Percentiles rank a stretch among this genome's conserved stretches.
These are phyloP conservation scores for Trichoderma cornu-damae DNA, from an alignment of 2,329 filamentous ascomycete genomes.

Conservation along the genomic window DNA sequence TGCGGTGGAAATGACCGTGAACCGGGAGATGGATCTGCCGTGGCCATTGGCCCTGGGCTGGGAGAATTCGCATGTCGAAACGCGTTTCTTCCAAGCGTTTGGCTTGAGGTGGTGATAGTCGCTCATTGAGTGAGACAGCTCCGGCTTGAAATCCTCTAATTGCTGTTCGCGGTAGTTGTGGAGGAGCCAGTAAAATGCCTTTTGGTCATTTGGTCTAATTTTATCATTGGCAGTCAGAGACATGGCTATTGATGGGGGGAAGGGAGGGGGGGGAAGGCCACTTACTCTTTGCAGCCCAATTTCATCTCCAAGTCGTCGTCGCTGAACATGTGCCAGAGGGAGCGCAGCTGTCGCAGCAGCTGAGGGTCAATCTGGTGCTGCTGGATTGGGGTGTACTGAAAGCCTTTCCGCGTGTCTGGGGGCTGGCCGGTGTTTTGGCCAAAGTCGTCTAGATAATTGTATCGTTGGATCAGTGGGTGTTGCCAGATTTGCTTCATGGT, in stretches of 20 bases:
- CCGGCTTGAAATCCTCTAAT: slow-evolving; percentile 78
- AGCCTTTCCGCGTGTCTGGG: slow-evolving; percentile 56
- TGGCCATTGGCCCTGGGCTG: slow-evolving; percentile 43
- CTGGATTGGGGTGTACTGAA: slow-evolving; percentile 52
- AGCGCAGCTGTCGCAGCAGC: slow-evolving; percentile 77
- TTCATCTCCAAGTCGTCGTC: slow-evolving; percentile 66
- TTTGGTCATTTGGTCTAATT: slow-evolving; percentile 77
- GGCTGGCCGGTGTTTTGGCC: slow-evolving; percentile 51
- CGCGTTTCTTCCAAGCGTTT: slow-evolving; percentile 52
- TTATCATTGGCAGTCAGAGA: slow-evolving; percentile 20
- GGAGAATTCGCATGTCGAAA: slow-evolving; percentile 58
- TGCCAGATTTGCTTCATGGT: slow-evolving; percentile 76
- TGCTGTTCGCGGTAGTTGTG: slow-evolving; percentile 77
- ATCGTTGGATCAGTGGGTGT: slow-evolving; percentile 81
- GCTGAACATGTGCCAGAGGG: slow-evolving; percentile 82
- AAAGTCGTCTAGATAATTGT: slow-evolving; percentile 67
- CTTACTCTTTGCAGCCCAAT: slow-evolving; percentile 61
- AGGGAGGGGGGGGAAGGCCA: slow-evolving; percentile 19
- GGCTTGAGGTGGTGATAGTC: slow-evolving; percentile 80
- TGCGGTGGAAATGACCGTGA: slow-evolving; percentile 61
- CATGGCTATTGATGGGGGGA: neutral
- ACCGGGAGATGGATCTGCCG: slow-evolving; percentile 53
- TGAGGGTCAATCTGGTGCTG: slow-evolving; percentile 71
- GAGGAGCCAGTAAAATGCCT: slow-evolving; percentile 85
- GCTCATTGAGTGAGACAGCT: slow-evolving; percentile 78